A percentile compares a stretch with the other conserved stretches of the same genome.
Evolutionary conservation across 139 green algal species (phyloP).

Genomic region (Dunaliella sp.): DNA sequence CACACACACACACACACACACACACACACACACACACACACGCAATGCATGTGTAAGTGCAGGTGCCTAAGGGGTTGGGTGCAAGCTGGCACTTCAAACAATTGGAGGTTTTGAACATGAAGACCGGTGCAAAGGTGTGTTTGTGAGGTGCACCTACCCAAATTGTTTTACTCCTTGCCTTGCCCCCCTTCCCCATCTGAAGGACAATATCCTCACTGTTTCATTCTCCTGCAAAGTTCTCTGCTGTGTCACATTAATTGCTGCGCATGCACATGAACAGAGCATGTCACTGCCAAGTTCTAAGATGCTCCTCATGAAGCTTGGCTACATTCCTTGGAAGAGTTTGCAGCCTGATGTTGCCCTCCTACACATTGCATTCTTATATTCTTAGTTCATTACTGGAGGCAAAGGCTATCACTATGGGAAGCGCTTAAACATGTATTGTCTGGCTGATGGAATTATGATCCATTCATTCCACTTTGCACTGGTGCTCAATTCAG

Average conservation of each 20-base stretch:
- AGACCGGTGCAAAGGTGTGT: constrained; percentile 23
- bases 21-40: constrained; percentile 13
- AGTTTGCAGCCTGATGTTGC: too few species aligned
- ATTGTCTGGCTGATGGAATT: background rate
- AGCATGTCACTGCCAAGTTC: background rate
- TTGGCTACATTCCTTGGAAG: too few species aligned
- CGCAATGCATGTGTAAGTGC: too few species aligned
- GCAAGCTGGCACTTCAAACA: constrained; percentile 40
- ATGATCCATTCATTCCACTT: background rate
- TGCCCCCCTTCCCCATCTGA: background rate
- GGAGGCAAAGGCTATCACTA: background rate
- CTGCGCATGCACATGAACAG: background rate
- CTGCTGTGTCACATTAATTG: background rate
- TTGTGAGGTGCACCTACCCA: too few species aligned
- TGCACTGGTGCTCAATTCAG: background rate
- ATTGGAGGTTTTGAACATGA: constrained; percentile 43
- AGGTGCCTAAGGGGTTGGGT: constrained; percentile 12
- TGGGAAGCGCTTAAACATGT: too few species aligned
- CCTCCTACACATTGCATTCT: background rate
- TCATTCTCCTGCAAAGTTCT: background rate
- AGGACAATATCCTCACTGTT: background rate
- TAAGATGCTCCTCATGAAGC: background rate
- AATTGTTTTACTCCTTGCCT: background rate
- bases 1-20: background rate
- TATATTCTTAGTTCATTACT: background rate